Evolutionary conservation across 1,284 basidiomycete genomes (phyloP), one percentile per base, ranked within the genome.

Genomic region (Pseudozyma thailandica): DNA sequence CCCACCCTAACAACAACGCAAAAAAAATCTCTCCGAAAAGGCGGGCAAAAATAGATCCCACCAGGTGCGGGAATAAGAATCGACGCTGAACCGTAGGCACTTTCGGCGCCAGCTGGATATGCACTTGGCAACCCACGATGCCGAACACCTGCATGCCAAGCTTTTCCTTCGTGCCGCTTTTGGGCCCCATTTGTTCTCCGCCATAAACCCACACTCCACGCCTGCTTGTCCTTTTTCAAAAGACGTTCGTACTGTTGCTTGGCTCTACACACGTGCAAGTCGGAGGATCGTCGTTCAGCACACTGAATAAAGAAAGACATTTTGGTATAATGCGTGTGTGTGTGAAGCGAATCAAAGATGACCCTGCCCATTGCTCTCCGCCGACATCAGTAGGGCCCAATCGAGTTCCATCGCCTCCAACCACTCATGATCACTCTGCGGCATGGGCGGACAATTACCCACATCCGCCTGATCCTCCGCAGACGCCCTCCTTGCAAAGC

Each of bases 371-470:
- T 50, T 41, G 18, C 12, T 8, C 38, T 6, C 8, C 18, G 38
- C 16, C 16, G 48, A 15, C 16, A 9, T 31, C 7, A 72, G 43
- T 5, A 72, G 28, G 26, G 62, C 57, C 69, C 69, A 72, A 30
- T 66, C 63, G 25, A 72, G 41, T 20, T 72, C 69, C 58, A 72
- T 66, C 6, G 55, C 69, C 25, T 72, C 69, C 23, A 72, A 38
- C 69, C 69, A 72, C 30, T 72, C 69, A 6, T 47, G 39, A 20
- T 72, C 62, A 49, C 43, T 52, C 25, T 45, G 46, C 6, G 69
- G 69, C 50, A 65, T 27, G 2, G 62, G 62, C 18, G 63, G 69
- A 15, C 62, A 61, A 28, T 72, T 72, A 38, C 62, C 69, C 2
- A 64, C 53, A 41, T 65, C 69, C 33, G 31, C 7, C 2, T 41